Evolutionary conservation across 1,284 basidiomycete genomes (phyloP).

Genomic region (Vanrija pseudolonga): DNA sequence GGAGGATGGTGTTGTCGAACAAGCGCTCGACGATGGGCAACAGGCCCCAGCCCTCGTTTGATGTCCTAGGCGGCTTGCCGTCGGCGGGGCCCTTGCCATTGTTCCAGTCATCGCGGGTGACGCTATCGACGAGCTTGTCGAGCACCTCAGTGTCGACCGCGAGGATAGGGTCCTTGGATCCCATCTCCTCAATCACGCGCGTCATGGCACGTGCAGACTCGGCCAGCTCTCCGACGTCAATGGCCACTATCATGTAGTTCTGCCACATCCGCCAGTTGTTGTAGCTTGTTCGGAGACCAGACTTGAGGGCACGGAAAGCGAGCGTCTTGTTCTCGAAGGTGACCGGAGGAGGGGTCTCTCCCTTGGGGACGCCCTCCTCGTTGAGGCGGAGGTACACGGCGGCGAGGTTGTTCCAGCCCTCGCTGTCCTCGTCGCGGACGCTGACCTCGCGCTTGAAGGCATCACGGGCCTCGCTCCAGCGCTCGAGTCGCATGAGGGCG

Average conservation of each 20-base stretch:
- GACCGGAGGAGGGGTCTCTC: conserved; percentile 25
- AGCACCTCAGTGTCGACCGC: conserved; percentile 80
- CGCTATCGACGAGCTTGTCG: conserved; percentile 80
- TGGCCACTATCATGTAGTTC: conserved; percentile 92
- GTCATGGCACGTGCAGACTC: conserved; percentile 82
- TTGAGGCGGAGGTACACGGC: conserved; percentile 86
- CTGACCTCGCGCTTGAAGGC: conserved; percentile 82
- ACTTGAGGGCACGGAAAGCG: conserved; percentile 90
- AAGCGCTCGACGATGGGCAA: conserved; percentile 61
- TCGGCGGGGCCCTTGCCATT: conserved; percentile 40
- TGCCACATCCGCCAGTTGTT: conserved; percentile 98
- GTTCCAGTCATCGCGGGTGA: conserved; percentile 58
- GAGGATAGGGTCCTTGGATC: conserved; percentile 59
- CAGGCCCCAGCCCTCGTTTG: conserved; percentile 66
- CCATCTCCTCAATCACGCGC: conserved; percentile 72
- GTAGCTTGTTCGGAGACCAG: conserved; percentile 77
- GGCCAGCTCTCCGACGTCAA: conserved; percentile 86
- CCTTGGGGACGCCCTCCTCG: conserved; percentile 41
- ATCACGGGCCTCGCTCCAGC: conserved; percentile 77
- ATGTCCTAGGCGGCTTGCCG: conserved; percentile 37
- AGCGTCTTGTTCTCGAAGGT: conserved; percentile 66
- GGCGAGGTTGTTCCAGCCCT: conserved; percentile 98
- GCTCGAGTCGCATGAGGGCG: conserved; percentile 70
- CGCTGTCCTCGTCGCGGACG: conserved; percentile 92
- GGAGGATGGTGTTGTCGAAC: conserved; percentile 72